Evolutionary conservation across 2,329 filamentous ascomycete species (phyloP).

Genomic region (Epichloe gansuensis): DNA sequence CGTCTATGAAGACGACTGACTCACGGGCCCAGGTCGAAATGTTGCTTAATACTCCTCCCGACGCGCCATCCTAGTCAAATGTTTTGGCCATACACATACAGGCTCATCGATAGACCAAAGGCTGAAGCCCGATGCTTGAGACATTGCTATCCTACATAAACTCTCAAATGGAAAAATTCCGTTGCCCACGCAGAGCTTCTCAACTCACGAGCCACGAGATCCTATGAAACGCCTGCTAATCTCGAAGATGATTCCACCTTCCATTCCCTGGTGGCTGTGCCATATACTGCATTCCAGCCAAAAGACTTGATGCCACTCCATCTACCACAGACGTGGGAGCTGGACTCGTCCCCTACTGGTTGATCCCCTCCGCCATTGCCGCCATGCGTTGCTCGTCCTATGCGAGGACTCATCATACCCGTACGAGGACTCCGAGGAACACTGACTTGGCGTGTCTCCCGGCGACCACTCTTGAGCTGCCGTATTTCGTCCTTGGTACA

Average conservation of each 20-base stretch:
- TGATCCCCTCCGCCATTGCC: conserved; percentile 19
- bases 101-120: too few relatives aligned
- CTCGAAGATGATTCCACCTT: conserved; percentile 33
- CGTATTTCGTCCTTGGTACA: conserved; percentile 36
- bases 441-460: conserved; percentile 44
- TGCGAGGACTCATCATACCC: conserved; percentile 39
- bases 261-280: conserved; percentile 25
- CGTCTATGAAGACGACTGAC: too few relatives aligned
- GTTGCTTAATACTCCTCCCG: too few relatives aligned
- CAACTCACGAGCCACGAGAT: too few relatives aligned
- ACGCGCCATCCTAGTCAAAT: too few relatives aligned
- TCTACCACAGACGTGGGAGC: conserved; percentile 23
- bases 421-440: conserved; percentile 46
- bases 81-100: too few relatives aligned
- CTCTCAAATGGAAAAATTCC: not conserved
- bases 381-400: conserved; percentile 13
- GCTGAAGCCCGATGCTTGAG: too few relatives aligned
- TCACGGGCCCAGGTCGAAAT: too few relatives aligned
- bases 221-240: conserved; percentile 11
- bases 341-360: conserved; percentile 39
- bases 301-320: conserved; percentile 10
- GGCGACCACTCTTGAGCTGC: conserved; percentile 33
- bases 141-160: not conserved
- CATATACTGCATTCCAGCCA: conserved; percentile 28
- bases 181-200: not conserved